phyloP scores from a whole-genome alignment of 2,329 filamentous ascomycete genomes.

The Cercospora sp. region DNA sequence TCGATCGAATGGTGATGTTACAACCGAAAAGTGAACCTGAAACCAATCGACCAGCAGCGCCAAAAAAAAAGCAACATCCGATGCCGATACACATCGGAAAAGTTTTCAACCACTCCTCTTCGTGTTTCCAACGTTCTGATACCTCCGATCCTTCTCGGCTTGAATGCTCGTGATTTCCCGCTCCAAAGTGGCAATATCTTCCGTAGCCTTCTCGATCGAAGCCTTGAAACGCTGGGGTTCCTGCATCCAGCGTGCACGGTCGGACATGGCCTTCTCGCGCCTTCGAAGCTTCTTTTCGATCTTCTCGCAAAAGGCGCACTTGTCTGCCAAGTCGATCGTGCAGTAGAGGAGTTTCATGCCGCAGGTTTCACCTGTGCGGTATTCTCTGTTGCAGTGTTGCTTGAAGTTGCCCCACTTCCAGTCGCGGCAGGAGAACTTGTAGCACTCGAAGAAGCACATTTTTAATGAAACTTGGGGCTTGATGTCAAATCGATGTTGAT shows the following conservation, averaged over 20 bases:
- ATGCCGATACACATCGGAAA: not conserved
- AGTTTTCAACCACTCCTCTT: conserved; percentile 20
- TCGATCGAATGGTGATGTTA: not conserved
- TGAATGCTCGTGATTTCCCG: conserved; percentile 66
- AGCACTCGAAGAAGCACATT: conserved; percentile 98
- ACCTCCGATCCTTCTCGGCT: conserved; percentile 32
- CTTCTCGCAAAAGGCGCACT: conserved; percentile 85
- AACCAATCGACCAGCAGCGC: not conserved
- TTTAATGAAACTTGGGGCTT: not conserved
- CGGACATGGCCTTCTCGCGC: conserved; percentile 69
- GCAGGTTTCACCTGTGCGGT: conserved; percentile 94
- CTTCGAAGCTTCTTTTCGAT: conserved; percentile 81
- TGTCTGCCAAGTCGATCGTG: conserved; percentile 62
- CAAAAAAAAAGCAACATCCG: not conserved
- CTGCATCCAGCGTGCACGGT: conserved; percentile 73
- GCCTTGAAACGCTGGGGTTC: conserved; percentile 64
- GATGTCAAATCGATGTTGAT: not conserved
- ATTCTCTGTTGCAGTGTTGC: conserved; percentile 90
- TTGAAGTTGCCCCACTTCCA: conserved; percentile 95
- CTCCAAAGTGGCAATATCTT: conserved; percentile 71
- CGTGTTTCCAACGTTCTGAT: conserved; percentile 30
- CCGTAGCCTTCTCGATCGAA: conserved; percentile 65
- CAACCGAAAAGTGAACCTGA: not conserved
- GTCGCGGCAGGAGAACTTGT: conserved; percentile 79
- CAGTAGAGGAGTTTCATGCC: conserved; percentile 88